These are phyloP conservation scores for Sporisorium scitamineum DNA, from an alignment of 1,284 basidiomycete genomes.

Conservation along the genomic window DNA sequence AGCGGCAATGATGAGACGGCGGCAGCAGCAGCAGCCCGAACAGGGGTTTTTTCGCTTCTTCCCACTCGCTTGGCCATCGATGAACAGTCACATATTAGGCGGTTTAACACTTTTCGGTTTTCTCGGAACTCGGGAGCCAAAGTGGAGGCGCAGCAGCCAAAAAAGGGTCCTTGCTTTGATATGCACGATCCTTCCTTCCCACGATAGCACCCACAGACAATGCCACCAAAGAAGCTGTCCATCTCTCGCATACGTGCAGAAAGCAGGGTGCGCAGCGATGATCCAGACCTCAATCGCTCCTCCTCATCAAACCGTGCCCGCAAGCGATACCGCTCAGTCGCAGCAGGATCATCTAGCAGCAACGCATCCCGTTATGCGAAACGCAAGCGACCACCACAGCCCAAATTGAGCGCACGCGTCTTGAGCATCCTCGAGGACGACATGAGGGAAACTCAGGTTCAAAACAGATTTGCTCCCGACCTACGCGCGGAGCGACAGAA, in stretches of 20 bases:
- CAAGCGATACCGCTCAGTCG: conserved; percentile 19
- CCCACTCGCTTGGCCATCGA: no score
- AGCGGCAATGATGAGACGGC: neutral
- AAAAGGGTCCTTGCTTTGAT: no score
- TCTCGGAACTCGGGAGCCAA: conserved; percentile 6
- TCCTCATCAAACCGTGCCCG: conserved; percentile 20
- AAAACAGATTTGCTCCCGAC: conserved; percentile 38
- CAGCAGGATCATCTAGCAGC: neutral
- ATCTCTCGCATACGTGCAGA: conserved; percentile 37
- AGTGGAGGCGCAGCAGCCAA: no score
- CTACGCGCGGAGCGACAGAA: conserved; percentile 20
- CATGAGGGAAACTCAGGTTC: conserved; percentile 29
- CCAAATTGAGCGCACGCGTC: conserved; percentile 31
- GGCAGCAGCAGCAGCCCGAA: no score
- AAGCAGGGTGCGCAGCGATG: conserved; percentile 30
- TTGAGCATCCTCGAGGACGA: conserved; percentile 34
- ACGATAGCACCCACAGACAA: neutral
- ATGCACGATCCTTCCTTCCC: neutral
- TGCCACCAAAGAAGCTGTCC: conserved; percentile 38
- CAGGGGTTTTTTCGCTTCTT: no score
- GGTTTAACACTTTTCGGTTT: conserved; percentile 5
- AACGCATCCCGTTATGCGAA: no score
- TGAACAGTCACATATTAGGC: neutral
- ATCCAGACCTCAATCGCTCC: conserved; percentile 38
- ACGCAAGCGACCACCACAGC: conserved; percentile 17